Evolutionary conservation across 495 filamentous ascomycete species (phyloP).

Genomic region (Xylaria venustula): DNA sequence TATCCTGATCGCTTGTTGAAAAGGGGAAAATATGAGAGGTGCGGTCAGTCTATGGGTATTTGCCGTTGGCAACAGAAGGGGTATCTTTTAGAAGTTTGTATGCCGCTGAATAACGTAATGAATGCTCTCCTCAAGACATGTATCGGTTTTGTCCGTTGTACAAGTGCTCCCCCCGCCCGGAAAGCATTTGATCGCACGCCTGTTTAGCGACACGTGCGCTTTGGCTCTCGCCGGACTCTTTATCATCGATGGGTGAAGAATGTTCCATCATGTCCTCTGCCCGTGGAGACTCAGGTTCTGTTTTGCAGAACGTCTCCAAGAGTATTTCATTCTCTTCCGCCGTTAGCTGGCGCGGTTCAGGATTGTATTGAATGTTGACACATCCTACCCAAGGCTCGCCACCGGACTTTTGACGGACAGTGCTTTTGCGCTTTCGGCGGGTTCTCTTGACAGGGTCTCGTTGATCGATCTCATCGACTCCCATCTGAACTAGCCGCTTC

Average conservation of each 20-base stretch:
- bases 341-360: constrained; percentile 24
- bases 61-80: constrained; percentile 3
- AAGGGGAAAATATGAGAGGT: background rate
- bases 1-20: background rate
- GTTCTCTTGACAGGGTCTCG: constrained; percentile 27
- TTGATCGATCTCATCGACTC: constrained; percentile 30
- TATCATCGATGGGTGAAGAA: constrained; percentile 13
- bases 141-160: constrained; percentile 7
- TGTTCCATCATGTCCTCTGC: constrained; percentile 26
- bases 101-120: background rate
- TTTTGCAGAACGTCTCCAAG: constrained; percentile 39
- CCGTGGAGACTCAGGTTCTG: constrained; percentile 18
- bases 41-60: background rate
- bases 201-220: constrained; percentile 43
- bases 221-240: constrained; percentile 27
- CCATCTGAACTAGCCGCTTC: constrained; percentile 30
- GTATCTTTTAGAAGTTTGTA: background rate
- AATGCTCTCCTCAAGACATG: background rate
- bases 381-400: constrained; percentile 21
- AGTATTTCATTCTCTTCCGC: constrained; percentile 41
- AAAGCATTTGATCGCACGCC: constrained; percentile 41
- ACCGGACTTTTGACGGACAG: constrained; percentile 17
- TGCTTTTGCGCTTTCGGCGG: constrained; percentile 27
- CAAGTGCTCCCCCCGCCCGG: constrained; percentile 8
- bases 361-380: constrained; percentile 26